phyloP scores from a whole-genome alignment of 2,329 filamentous ascomycete genomes.

The Aureobasidium lini region DNA sequence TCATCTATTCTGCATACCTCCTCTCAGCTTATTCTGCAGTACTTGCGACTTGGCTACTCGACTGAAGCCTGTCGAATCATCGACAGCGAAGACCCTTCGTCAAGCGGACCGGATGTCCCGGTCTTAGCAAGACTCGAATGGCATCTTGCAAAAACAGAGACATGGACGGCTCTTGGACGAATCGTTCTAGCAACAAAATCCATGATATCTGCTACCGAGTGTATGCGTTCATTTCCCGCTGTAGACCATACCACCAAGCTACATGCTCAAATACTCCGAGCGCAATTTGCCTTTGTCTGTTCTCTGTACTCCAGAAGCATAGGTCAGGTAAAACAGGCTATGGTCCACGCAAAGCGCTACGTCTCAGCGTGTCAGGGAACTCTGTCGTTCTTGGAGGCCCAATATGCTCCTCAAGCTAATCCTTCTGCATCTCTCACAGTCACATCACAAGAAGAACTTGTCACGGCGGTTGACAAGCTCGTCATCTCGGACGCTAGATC shows the following conservation, averaged over 20 bases:
- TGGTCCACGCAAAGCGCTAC: conserved; percentile 7
- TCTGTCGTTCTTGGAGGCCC: conserved; percentile 22
- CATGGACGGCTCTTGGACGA: not conserved
- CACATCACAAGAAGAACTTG: not conserved
- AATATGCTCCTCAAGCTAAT: not conserved
- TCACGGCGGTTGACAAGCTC: not conserved
- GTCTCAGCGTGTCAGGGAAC: conserved; percentile 1
- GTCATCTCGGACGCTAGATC: not conserved
- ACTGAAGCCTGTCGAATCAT: conserved; percentile 53
- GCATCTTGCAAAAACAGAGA: conserved; percentile 21
- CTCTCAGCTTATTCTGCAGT: conserved; percentile 43
- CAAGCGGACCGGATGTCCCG: conserved; percentile 34
- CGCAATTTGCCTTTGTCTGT: not conserved
- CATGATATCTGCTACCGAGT: not conserved
- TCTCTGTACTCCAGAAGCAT: not conserved
- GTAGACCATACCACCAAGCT: not conserved
- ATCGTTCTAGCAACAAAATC: not conserved
- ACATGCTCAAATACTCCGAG: not conserved
- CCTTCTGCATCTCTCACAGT: too few species aligned
- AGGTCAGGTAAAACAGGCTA: not conserved
- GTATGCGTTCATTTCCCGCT: not conserved
- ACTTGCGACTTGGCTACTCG: conserved; percentile 53
- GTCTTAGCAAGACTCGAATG: conserved; percentile 47
- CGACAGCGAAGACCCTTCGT: conserved; percentile 48
- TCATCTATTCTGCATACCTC: not conserved